These are phyloP conservation scores for Paraphaeosphaeria sporulosa DNA, from an alignment of 2,329 filamentous ascomycete species.

Conservation along the genomic window DNA sequence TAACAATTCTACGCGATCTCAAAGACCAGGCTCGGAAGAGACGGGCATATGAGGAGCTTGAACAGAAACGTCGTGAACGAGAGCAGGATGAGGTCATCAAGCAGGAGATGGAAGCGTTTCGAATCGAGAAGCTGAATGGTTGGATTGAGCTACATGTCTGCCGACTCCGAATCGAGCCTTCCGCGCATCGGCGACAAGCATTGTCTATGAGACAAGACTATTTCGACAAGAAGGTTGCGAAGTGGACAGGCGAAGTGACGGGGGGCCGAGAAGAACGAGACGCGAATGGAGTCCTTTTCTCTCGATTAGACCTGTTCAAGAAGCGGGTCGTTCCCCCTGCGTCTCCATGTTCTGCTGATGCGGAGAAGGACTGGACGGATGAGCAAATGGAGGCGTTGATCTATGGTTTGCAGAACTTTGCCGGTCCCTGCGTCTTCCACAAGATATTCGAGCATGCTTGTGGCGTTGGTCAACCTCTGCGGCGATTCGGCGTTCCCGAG, in stretches of 20 bases:
- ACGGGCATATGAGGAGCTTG: constrained; percentile 9
- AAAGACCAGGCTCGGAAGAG: constrained; percentile 18
- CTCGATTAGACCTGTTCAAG: constrained; percentile 49
- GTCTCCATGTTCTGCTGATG: constrained; percentile 19
- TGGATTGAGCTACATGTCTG: constrained; percentile 41
- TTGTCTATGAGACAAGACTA: constrained; percentile 15
- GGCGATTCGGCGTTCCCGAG: constrained; percentile 39
- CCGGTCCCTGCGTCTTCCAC: constrained; percentile 36
- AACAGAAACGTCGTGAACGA: constrained; percentile 12
- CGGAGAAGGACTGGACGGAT: constrained; percentile 38
- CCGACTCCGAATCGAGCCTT: constrained; percentile 37
- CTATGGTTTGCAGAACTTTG: constrained; percentile 34
- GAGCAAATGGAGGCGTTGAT: constrained; percentile 43
- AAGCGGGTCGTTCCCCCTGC: constrained; percentile 35
- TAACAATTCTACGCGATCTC: constrained; percentile 13
- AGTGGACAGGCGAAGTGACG: not conserved
- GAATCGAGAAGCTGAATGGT: constrained; percentile 21
- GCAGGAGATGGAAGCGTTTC: constrained; percentile 1
- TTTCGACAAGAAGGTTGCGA: constrained; percentile 16
- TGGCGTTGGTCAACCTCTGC: constrained; percentile 28
- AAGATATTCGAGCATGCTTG: constrained; percentile 40
- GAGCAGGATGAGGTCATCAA: constrained; percentile 7
- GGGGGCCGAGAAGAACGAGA: constrained; percentile 41
- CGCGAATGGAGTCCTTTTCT: constrained; percentile 49
- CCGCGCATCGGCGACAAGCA: constrained; percentile 17